Evolutionary conservation across 805 yeast genomes (phyloP).

Genomic region (Saturnispora dispora): DNA sequence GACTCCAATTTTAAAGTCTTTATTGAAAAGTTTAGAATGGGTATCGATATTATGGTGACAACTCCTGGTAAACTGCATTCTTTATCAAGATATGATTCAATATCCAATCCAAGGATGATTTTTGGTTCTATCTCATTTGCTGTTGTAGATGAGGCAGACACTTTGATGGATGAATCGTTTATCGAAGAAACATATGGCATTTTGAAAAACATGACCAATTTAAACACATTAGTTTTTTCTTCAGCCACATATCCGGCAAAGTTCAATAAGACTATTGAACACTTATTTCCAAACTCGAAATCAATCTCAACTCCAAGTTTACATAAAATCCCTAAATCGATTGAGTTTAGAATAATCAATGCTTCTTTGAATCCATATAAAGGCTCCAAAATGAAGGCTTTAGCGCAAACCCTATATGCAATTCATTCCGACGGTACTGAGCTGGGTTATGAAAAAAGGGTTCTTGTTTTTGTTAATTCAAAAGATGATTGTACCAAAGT

Average conservation of each 20-base stretch:
- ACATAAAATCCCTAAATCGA: conserved; percentile 73
- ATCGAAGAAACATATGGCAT: conserved; percentile 51
- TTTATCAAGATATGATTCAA: conserved; percentile 25
- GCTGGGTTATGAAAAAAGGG: conserved; percentile 63
- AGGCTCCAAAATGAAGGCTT: conserved; percentile 74
- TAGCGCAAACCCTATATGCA: conserved; percentile 83
- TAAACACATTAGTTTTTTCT: conserved; percentile 62
- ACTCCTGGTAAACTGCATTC: conserved; percentile 67
- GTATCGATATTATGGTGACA: conserved; percentile 74
- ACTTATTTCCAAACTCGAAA: conserved; percentile 54
- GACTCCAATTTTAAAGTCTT: conserved; percentile 47
- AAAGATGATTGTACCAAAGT: conserved; percentile 54
- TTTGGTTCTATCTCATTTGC: conserved; percentile 44
- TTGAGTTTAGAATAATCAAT: conserved; percentile 67
- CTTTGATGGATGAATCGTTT: conserved; percentile 78
- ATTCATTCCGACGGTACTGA: conserved; percentile 80
- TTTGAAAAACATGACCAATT: conserved; percentile 38
- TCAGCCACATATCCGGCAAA: conserved; percentile 86
- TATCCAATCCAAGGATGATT: conserved; percentile 28
- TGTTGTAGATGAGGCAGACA: conserved; percentile 91
- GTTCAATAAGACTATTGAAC: conserved; percentile 53
- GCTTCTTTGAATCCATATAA: conserved; percentile 71
- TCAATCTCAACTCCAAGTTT: conserved; percentile 71
- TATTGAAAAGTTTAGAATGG: conserved; percentile 35
- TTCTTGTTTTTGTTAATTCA: conserved; percentile 76